Evolutionary conservation across 257 asterid species (phyloP).

Genomic region (Fraxinus quadrangulata): DNA sequence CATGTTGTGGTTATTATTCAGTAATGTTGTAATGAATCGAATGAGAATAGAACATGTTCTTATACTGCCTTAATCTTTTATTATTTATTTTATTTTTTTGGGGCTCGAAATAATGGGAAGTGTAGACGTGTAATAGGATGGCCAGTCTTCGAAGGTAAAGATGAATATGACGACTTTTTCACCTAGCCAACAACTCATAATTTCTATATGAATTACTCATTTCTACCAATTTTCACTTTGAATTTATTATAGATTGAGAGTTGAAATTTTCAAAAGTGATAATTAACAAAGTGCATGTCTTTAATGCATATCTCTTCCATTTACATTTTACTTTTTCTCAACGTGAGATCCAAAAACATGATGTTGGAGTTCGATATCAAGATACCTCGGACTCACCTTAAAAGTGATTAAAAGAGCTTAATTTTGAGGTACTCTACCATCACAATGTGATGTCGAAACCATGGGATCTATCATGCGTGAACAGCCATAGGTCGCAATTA

Average conservation of each 20-base stretch:
- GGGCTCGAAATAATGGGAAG: slow-evolving; percentile 60
- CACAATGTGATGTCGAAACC: too few species aligned
- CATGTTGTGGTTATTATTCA: not conserved
- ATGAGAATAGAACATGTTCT: too few species aligned
- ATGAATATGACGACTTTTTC: slow-evolving; percentile 44
- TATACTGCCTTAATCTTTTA: too few species aligned
- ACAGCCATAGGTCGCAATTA: too few species aligned
- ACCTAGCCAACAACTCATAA: slow-evolving; percentile 52
- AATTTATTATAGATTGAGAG: slow-evolving; percentile 31
- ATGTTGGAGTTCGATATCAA: too few species aligned
- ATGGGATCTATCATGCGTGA: too few species aligned
- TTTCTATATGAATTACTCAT: slow-evolving; percentile 40
- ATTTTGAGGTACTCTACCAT: too few species aligned
- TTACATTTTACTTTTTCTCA: not conserved
- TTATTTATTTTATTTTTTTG: slow-evolving; percentile 9
- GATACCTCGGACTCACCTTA: too few species aligned
- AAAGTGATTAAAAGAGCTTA: too few species aligned
- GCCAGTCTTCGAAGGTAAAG: slow-evolving; percentile 56
- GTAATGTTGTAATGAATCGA: too few species aligned
- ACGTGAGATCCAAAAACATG: not conserved
- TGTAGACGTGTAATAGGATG: slow-evolving; percentile 76
- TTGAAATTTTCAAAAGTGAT: not conserved
- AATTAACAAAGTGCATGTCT: not conserved
- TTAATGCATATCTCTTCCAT: not conserved
- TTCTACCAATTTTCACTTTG: slow-evolving; percentile 39